A percentile compares a stretch with the other conserved stretches of the same genome.
These are phyloP conservation scores for Irpex lacteus DNA, from an alignment of 1,284 basidiomycete genomes.

Conservation along the genomic window DNA sequence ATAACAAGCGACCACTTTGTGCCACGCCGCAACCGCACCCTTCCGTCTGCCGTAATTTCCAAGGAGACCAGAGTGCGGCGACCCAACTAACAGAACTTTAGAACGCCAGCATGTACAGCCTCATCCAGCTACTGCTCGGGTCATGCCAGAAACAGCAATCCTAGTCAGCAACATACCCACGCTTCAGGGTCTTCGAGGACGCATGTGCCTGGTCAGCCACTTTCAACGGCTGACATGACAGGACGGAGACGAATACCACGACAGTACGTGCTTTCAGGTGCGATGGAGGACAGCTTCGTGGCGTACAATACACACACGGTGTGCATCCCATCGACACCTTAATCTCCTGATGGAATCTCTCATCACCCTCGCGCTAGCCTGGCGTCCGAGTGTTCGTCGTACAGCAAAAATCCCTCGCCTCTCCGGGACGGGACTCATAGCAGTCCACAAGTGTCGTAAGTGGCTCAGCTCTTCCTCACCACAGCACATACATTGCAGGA, in stretches of 20 bases:
- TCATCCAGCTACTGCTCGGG: neutral
- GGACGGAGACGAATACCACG: neutral
- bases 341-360: neutral
- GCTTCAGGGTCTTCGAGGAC: neutral
- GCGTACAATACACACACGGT: neutral
- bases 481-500: too few relatives aligned
- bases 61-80: neutral
- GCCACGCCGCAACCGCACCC: neutral
- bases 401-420: conserved; percentile 4
- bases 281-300: neutral
- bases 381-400: neutral
- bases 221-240: neutral
- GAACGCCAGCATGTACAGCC: neutral
- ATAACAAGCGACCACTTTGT: neutral
- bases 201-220: neutral
- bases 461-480: neutral
- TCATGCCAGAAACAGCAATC: neutral
- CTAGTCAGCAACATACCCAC: neutral
- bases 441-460: neutral
- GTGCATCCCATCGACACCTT: neutral
- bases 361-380: neutral
- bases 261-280: neutral
- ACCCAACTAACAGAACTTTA: neutral
- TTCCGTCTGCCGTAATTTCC: neutral
- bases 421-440: neutral